A percentile compares a stretch with the other conserved stretches of the same genome.
These are phyloP conservation scores for Rubroshorea leprosula DNA, from an alignment of 345 rosid species.

Conservation along the genomic window DNA sequence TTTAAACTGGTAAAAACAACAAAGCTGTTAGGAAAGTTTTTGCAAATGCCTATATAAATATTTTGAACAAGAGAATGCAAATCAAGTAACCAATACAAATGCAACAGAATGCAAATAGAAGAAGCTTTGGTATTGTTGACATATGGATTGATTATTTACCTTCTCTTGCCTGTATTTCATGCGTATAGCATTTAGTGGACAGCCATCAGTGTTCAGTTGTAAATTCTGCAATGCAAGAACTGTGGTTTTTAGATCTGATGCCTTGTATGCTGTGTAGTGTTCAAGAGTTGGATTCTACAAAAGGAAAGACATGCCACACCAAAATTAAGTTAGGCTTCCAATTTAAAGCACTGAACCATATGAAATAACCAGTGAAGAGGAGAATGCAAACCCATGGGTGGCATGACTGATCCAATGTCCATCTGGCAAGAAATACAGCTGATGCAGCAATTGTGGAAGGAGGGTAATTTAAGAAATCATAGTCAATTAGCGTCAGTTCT, in stretches of 20 bases:
- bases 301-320: neutral
- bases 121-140: neutral
- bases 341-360: conserved; percentile 7
- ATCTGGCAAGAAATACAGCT: conserved; percentile 82
- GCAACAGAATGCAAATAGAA: neutral
- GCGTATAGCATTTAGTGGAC: conserved; percentile 66
- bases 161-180: conserved; percentile 61
- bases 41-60: neutral
- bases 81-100: neutral
- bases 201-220: conserved; percentile 54
- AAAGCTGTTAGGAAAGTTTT: conserved; percentile 12
- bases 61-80: neutral
- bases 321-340: conserved; percentile 7
- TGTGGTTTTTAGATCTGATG: conserved; percentile 47
- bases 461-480: conserved; percentile 51
- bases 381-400: conserved; percentile 78
- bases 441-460: conserved; percentile 91
- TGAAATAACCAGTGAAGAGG: conserved; percentile 6
- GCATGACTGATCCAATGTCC: conserved; percentile 77
- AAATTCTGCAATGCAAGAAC: conserved; percentile 58
- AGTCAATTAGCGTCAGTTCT: conserved; percentile 67
- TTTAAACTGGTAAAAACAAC: conserved; percentile 51
- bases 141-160: conserved; percentile 32
- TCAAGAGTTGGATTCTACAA: conserved; percentile 83
- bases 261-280: conserved; percentile 62